Base-by-base conservation (phyloP, 2,329 filamentous ascomycete species). In the Colletotrichum tropicicola region DNA sequence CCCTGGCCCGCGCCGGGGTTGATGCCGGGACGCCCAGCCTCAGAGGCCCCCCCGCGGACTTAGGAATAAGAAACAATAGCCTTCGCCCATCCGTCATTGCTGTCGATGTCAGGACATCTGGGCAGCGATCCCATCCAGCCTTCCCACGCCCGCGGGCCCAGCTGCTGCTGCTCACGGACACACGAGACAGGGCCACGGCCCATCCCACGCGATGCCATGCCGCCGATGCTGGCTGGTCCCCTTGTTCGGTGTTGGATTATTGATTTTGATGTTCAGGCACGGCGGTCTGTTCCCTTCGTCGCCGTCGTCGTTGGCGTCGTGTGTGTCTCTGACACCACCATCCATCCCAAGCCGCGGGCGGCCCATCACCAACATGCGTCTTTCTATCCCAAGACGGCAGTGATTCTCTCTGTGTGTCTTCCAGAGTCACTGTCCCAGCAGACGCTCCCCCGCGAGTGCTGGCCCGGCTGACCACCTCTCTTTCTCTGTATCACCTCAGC, bases 91-190 rank as follows among this genome's bases (percentile, higher is more conserved):
- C 45, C 55, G 44, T 59, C 55, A 51, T 43, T 43, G 35, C 32
- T 7, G 44, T 41, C 45, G 32, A 49, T 30, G 51, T 51, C 25
- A 51, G 45, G 44, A 51, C 35, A 58, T 58, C 32, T 58, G 55
- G 54, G 55, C 55, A 59, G 55, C 55, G 55, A 59, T 58, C 43
- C 54, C 43, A 48, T 49, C 30, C n/a, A 37, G 25, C 41, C 35
- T 30, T 35, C 25, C 39, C 49, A 41, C 19, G 13, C 23, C 37
- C 52, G 19, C 28, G 10, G 25, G 23, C 45, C n/a, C 21, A n/a
- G n/a, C n/a, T n/a, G n/a, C n/a, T n/a, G 17, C 19, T 35, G 19
- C 15, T 25, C 43, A 23, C 25, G 44, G 32, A 41, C 54, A 35
- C 23, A 13, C 8, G 13, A 25, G 32, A 27, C 35, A 19, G 25